Percentiles rank a stretch among this genome's conserved stretches.
Evolutionary conservation across 352 stramenopile genomes (phyloP).

Genomic region (Globisporangium parvum): DNA sequence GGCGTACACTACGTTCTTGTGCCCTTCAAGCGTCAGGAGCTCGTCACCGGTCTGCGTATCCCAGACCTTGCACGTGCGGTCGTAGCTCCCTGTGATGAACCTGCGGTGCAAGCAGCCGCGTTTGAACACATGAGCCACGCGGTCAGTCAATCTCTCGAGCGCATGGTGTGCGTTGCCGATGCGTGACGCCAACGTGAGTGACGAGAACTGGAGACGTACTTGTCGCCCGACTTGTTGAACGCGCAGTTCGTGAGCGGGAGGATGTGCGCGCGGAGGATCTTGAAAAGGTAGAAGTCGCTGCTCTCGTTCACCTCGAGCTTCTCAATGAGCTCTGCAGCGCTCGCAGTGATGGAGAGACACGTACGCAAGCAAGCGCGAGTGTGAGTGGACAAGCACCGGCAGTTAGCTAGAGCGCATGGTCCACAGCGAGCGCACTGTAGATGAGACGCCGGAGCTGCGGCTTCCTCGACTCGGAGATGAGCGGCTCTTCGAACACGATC

Average conservation of each 20-base stretch:
- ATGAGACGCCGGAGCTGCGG: conserved; percentile 91
- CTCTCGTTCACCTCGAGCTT: conserved; percentile 93
- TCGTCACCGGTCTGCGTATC: conserved; percentile 93
- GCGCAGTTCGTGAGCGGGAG: conserved; percentile 94
- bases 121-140: too few species aligned
- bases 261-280: conserved; percentile 94
- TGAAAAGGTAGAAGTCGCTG: conserved; percentile 96
- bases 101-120: conserved; percentile 23
- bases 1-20: conserved; percentile 96
- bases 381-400: neutral
- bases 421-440: conserved; percentile 61
- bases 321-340: conserved; percentile 87
- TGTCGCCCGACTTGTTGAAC: conserved; percentile 96
- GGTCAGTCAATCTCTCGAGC: neutral
- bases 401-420: neutral
- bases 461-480: conserved; percentile 91
- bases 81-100: conserved; percentile 95
- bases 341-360: neutral
- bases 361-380: neutral
- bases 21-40: conserved; percentile 90
- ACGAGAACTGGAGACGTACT: conserved; percentile 40
- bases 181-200: neutral
- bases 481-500: conserved; percentile 93
- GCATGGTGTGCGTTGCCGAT: neutral
- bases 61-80: conserved; percentile 95